phyloP scores from a whole-genome alignment of 164 flowering plant genomes.

The Stephania japonica region DNA sequence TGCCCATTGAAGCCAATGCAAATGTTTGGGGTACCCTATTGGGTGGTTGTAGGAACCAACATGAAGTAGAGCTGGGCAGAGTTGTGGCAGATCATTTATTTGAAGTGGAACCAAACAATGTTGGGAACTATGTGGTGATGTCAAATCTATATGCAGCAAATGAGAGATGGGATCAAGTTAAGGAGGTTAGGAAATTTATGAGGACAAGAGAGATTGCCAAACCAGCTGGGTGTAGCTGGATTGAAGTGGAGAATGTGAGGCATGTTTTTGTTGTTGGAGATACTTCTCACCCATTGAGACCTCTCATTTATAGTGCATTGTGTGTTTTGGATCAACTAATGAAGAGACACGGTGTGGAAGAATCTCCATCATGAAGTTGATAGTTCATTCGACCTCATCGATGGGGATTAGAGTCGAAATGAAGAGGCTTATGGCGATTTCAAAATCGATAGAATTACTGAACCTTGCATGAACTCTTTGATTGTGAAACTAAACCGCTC shows the following conservation, averaged over 20 bases:
- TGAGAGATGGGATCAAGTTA: constrained; percentile 68
- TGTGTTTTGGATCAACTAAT: constrained; percentile 37
- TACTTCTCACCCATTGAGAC: constrained; percentile 47
- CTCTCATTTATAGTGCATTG: constrained; percentile 30
- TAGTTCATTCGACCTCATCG: no score
- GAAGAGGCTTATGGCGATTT: no score
- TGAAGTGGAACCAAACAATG: constrained; percentile 40
- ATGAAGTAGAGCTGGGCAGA: constrained; percentile 55
- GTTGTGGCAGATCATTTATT: constrained; percentile 52
- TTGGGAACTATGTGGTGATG: constrained; percentile 65
- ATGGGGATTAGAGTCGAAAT: no score
- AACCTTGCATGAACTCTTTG: no score
- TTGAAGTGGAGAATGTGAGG: constrained; percentile 50
- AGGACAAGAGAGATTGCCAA: constrained; percentile 50
- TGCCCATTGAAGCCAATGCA: constrained; percentile 64
- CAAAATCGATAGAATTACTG: no score
- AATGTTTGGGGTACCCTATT: constrained; percentile 71
- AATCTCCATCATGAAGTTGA: neutral
- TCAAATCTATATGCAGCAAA: constrained; percentile 78
- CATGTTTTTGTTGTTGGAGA: constrained; percentile 65
- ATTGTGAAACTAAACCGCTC: no score
- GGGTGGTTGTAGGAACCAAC: constrained; percentile 65
- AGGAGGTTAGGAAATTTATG: constrained; percentile 67
- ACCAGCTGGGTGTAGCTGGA: constrained; percentile 88
- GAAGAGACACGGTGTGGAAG: constrained; percentile 2